Evolutionary conservation across 169 alveolate species (phyloP).

Genomic region (Toxoplasma gondii): DNA sequence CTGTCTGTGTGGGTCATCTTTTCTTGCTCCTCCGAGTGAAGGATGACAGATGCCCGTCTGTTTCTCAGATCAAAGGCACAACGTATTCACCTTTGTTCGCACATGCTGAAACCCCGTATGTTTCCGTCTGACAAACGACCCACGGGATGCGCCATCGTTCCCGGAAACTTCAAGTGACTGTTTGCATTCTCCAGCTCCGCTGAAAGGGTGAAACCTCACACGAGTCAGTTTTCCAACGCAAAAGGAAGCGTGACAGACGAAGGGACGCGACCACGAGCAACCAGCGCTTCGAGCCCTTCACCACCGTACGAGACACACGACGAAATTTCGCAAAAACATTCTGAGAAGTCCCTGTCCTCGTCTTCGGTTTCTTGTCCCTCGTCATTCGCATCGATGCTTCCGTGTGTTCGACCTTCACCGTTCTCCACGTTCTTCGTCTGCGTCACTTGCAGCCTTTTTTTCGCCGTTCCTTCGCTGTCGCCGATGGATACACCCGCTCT

Average conservation of each 20-base stretch:
- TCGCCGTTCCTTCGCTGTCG: not conserved
- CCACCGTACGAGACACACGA: conserved; percentile 37
- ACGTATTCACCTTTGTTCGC: no score
- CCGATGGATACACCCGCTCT: not conserved
- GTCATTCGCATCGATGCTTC: not conserved
- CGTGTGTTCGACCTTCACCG: not conserved
- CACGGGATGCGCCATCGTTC: no score
- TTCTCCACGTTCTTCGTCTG: not conserved
- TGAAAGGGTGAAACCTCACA: no score
- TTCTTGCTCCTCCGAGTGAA: no score
- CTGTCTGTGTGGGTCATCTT: no score
- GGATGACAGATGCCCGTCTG: no score
- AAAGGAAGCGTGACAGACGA: not conserved
- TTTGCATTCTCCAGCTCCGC: no score
- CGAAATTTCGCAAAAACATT: conserved; percentile 10
- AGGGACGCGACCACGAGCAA: not conserved
- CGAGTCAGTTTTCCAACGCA: not conserved
- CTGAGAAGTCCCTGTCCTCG: not conserved
- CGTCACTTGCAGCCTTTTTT: not conserved
- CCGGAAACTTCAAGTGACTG: no score
- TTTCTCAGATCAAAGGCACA: no score
- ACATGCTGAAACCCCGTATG: no score
- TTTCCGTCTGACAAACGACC: no score
- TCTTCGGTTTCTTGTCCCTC: not conserved
- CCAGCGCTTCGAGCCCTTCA: not conserved